These are phyloP conservation scores for Schwanniomyces yamadae DNA, from an alignment of 805 yeast species.

Conservation along the genomic window DNA sequence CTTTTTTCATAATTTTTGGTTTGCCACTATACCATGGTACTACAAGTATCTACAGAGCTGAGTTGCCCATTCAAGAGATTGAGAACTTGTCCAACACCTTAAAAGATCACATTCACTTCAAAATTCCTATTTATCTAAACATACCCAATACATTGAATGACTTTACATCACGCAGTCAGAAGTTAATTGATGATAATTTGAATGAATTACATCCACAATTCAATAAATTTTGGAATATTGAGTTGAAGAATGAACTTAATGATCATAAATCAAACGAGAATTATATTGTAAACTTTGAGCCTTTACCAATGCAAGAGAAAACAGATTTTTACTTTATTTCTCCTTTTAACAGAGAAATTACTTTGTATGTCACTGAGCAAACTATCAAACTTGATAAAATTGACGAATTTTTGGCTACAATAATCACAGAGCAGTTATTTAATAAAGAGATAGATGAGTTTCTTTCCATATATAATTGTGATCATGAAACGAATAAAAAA, in stretches of 20 bases:
- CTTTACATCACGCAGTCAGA: constrained; percentile 35
- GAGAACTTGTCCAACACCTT: constrained; percentile 27
- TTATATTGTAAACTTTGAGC: constrained; percentile 37
- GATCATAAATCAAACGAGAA: constrained; percentile 19
- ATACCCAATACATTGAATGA: constrained; percentile 28
- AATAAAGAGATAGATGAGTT: constrained; percentile 35
- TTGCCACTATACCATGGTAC: constrained; percentile 60
- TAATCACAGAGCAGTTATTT: constrained; percentile 41
- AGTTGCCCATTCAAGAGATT: constrained; percentile 50
- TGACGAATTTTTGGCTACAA: constrained; percentile 34
- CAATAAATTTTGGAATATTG: constrained; percentile 28
- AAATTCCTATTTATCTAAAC: constrained; percentile 46
- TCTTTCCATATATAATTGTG: constrained; percentile 13
- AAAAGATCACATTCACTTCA: constrained; percentile 21
- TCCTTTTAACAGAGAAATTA: constrained; percentile 34
- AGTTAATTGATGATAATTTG: constrained; percentile 29
- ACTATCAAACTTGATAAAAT: constrained; percentile 25
- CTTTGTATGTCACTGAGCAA: constrained; percentile 26
- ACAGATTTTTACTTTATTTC: too few species aligned
- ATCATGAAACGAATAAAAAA: constrained; percentile 12
- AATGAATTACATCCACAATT: constrained; percentile 20
- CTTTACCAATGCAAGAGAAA: constrained; percentile 5
- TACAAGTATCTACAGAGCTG: constrained; percentile 62
- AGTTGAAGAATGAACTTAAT: constrained; percentile 17
- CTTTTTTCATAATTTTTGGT: constrained; percentile 36